These are phyloP conservation scores for Straminergon stramineum DNA, from an alignment of 225 moss, liverwort and hornwort genomes.

Conservation along the genomic window DNA sequence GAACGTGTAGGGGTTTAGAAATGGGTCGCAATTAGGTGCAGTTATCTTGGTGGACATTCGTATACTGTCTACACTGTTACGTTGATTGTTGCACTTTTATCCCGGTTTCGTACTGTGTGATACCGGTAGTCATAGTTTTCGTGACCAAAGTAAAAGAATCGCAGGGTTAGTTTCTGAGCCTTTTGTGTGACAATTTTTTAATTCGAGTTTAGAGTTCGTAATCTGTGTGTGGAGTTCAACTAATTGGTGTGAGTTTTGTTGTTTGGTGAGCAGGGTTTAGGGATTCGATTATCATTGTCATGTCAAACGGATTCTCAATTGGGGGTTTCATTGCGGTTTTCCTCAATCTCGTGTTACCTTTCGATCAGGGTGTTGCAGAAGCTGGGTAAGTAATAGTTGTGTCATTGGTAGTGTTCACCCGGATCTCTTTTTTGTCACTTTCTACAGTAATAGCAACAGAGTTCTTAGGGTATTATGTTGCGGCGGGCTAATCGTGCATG, in stretches of 20 bases:
- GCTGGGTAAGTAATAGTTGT: background rate
- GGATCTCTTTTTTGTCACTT: background rate
- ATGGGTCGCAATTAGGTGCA: too few relatives aligned
- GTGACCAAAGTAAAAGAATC: too few relatives aligned
- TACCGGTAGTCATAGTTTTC: background rate
- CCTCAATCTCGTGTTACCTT: slow-evolving; percentile 70
- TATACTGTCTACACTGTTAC: background rate
- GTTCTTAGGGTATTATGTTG: background rate
- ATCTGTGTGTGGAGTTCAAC: background rate
- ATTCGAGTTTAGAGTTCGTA: background rate
- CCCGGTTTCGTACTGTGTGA: background rate
- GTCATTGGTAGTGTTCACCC: too few relatives aligned
- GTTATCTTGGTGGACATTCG: background rate
- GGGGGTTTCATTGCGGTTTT: slow-evolving; percentile 74
- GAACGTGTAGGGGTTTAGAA: background rate
- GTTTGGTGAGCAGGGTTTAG: slow-evolving; percentile 52
- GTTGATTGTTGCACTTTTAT: background rate
- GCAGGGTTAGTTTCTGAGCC: background rate
- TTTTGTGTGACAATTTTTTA: background rate
- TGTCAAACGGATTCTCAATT: slow-evolving; percentile 80
- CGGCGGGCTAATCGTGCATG: background rate
- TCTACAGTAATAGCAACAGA: background rate
- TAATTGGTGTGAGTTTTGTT: background rate
- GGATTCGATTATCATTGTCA: slow-evolving; percentile 64
- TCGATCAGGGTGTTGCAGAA: background rate